These are phyloP conservation scores for Trichoderma sp. DNA, from an alignment of 2,329 filamentous ascomycete genomes.

Conservation along the genomic window DNA sequence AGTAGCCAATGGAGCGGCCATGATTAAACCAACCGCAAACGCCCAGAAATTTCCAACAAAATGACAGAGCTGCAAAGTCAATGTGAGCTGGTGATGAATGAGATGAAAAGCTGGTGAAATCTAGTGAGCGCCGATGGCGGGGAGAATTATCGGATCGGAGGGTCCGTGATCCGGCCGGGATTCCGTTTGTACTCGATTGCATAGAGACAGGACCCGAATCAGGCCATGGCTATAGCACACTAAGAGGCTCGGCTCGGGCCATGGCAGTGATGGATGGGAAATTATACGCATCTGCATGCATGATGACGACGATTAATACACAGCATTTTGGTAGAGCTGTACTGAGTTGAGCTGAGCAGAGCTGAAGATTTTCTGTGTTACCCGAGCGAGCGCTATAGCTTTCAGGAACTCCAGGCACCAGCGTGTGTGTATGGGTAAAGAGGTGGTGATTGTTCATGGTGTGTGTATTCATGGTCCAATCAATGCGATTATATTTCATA, in stretches of 20 bases:
- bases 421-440: neutral
- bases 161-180: constrained; percentile 14
- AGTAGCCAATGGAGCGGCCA: constrained; percentile 57
- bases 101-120: neutral
- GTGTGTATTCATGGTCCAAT: neutral
- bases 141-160: constrained; percentile 7
- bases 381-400: neutral
- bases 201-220: neutral
- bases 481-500: neutral
- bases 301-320: neutral
- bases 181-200: neutral
- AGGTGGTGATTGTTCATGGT: neutral
- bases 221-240: neutral
- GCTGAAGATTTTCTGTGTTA: neutral
- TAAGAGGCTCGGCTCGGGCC: neutral
- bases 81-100: neutral
- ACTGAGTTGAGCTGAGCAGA: neutral
- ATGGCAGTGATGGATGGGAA: neutral
- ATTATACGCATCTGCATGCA: neutral
- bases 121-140: neutral
- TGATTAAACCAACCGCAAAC: constrained; percentile 29
- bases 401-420: neutral
- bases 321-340: neutral
- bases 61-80: neutral
- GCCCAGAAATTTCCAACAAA: neutral